Base-by-base conservation (phyloP, 257 asterid genomes). In the Primulina huaijiensis region DNA sequence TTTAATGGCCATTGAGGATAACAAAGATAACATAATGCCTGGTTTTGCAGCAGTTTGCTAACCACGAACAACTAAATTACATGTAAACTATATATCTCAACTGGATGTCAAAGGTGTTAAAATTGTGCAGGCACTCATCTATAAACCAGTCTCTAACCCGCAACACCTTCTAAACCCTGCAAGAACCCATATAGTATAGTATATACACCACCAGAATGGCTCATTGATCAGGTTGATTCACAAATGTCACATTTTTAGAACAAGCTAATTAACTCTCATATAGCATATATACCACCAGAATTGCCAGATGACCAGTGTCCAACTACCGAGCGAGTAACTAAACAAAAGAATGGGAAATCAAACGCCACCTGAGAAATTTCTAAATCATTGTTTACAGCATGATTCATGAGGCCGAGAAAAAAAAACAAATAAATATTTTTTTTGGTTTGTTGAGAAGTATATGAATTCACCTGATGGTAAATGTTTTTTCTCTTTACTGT, bases 381-480 rank as follows among this genome's bases (percentile, higher is more conserved):
- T n/a, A 5, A 57, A 17, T 16, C 1, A 16, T 55, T 55, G 20
- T 3, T 55, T 55, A 55, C 72, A 38, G 53, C 63, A 25, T 1
- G 31, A 29, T 5, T 16, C 63, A 71, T 43, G 12, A 68, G 40
- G 40, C 56, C 29, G 17, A 6, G 20, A 0, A n/a, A 23, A 62
- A 66, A 5, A 3, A 5, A 10, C 8, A 33, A 17, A 53, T 27
- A 33, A 17, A n/a, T 5, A 2, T 20, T 38, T 38, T 16, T 50
- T 50, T 38, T 14, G 6, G 14, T 31, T 31, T 31, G 34, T 9
- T 33, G 19, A 46, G 21, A 29, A 46, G 6, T 25, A 46, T 60
- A 20, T n/a, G 20, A 31, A 46, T 2, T n/a, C 57, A 92, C 98
- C 97, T 21, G 93, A 66, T 58, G 98, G 97, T n/a, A 89, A 64